phyloP scores from a whole-genome alignment of 1,139 yeast genomes.

The Yamadazyma sp. region DNA sequence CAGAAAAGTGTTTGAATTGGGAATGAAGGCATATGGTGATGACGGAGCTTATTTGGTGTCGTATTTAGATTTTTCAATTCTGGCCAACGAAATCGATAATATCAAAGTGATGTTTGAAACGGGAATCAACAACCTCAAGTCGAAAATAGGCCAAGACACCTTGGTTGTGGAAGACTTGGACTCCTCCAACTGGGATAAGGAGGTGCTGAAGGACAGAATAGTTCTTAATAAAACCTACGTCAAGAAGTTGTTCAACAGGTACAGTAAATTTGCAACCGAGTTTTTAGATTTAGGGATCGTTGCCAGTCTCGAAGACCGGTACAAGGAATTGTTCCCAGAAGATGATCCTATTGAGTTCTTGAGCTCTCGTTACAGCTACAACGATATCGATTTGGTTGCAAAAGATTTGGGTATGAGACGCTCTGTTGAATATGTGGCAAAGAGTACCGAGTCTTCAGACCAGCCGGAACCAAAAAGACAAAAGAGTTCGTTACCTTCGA shows the following conservation, averaged over 20 bases:
- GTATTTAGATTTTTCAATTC: conserved; percentile 72
- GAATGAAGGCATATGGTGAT: conserved; percentile 58
- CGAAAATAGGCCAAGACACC: conserved; percentile 31
- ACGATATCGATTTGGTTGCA: conserved; percentile 44
- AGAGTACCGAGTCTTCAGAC: no score
- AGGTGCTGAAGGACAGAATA: conserved; percentile 25
- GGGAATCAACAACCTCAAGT: conserved; percentile 38
- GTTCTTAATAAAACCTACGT: conserved; percentile 24
- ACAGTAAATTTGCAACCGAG: conserved; percentile 33
- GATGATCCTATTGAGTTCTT: conserved; percentile 46
- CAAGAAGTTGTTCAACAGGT: conserved; percentile 21
- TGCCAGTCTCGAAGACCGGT: conserved; percentile 64
- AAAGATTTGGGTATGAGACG: conserved; percentile 46
- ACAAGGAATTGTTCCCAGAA: conserved; percentile 63
- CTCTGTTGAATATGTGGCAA: no score
- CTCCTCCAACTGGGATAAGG: conserved; percentile 22
- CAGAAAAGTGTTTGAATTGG: conserved; percentile 75
- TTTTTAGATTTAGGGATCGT: conserved; percentile 73
- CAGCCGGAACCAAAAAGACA: conserved; percentile 21
- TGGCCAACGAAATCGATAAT: conserved; percentile 74
- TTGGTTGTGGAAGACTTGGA: conserved; percentile 17
- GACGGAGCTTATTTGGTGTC: conserved; percentile 65
- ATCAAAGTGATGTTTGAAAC: conserved; percentile 80
- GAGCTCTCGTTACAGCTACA: conserved; percentile 45
- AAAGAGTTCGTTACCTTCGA: conserved; percentile 17